Percentiles rank a stretch among this genome's conserved stretches.
phyloP scores from a whole-genome alignment of 1,284 basidiomycete genomes.

The Cutaneotrichosporon sp. region DNA sequence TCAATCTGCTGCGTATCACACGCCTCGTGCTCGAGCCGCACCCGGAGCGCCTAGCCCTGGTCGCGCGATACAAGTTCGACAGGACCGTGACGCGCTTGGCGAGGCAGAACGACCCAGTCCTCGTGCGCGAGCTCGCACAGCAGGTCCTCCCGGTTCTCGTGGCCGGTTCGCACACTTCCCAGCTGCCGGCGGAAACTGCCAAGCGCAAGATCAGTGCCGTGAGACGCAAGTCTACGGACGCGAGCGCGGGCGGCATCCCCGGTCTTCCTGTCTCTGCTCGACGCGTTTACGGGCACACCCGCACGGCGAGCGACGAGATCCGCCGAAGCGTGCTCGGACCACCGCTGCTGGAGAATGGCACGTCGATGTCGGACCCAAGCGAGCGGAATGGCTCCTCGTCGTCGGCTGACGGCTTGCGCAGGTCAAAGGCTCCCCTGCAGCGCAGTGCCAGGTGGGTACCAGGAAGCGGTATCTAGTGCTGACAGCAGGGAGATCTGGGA shows the following conservation, averaged over 20 bases:
- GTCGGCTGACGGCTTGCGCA: neutral
- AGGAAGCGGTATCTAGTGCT: neutral
- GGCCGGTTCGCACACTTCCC: constrained; percentile 15
- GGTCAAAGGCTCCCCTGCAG: constrained; percentile 37
- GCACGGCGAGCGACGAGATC: neutral
- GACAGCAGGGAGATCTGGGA: constrained; percentile 39
- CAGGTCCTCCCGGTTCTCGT: constrained; percentile 37
- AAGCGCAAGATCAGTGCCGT: neutral
- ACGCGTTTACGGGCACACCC: neutral
- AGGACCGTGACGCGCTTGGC: constrained; percentile 73
- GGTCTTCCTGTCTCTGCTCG: too few relatives aligned
- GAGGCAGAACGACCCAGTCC: constrained; percentile 74
- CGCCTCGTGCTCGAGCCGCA: constrained; percentile 82
- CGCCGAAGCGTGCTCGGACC: neutral
- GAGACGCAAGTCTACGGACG: neutral
- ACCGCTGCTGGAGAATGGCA: neutral
- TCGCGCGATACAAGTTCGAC: constrained; percentile 70
- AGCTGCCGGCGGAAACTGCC: neutral
- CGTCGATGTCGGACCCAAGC: neutral
- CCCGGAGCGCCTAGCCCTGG: constrained; percentile 73
- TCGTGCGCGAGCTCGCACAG: constrained; percentile 66
- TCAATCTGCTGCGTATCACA: constrained; percentile 82
- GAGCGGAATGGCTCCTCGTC: neutral
- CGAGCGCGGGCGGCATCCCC: neutral
- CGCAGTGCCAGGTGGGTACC: constrained; percentile 35